Evolutionary conservation across 2,329 filamentous ascomycete species (phyloP).

Genomic region (Penicillium sp.): DNA sequence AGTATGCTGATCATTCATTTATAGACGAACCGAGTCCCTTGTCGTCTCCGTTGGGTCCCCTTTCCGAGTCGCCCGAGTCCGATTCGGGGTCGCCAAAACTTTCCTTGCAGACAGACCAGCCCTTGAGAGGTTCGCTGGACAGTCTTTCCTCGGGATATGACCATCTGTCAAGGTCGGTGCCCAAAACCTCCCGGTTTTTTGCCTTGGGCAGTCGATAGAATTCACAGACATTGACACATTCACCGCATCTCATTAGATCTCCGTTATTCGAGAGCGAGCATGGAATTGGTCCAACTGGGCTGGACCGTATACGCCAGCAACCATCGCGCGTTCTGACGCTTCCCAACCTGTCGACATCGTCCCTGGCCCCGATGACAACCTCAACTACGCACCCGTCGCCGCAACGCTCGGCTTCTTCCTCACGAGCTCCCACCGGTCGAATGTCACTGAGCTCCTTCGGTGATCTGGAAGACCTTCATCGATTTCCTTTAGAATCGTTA

Average conservation of each 20-base stretch:
- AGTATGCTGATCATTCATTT: slow-evolving; percentile 17
- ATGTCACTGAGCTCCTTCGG: slow-evolving; percentile 64
- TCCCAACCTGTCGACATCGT: slow-evolving; percentile 58
- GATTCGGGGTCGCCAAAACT: slow-evolving; percentile 45
- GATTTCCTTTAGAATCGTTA: slow-evolving; percentile 90
- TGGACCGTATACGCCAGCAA: slow-evolving; percentile 88
- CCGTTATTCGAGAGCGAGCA: slow-evolving; percentile 85
- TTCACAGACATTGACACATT: slow-evolving; percentile 8
- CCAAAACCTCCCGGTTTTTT: not conserved
- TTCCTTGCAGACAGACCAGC: slow-evolving; percentile 50
- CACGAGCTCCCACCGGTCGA: slow-evolving; percentile 50
- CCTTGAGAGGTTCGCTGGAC: slow-evolving; percentile 71
- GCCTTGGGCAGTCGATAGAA: not conserved
- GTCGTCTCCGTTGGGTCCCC: slow-evolving; percentile 35
- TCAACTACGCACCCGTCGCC: slow-evolving; percentile 64
- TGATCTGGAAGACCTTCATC: slow-evolving; percentile 73
- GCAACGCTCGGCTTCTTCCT: slow-evolving; percentile 58
- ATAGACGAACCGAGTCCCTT: slow-evolving; percentile 39
- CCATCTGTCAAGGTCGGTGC: slow-evolving; percentile 64
- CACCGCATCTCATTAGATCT: slow-evolving; percentile 52
- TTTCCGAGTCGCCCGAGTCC: slow-evolving; percentile 35
- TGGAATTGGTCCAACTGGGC: slow-evolving; percentile 75
- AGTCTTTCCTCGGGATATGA: slow-evolving; percentile 64
- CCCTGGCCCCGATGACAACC: slow-evolving; percentile 54
- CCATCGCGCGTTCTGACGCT: slow-evolving; percentile 60